Evolutionary conservation across 371 early-diverging fungal genomes (phyloP).

Genomic region (Capillidium rhysosporum): DNA sequence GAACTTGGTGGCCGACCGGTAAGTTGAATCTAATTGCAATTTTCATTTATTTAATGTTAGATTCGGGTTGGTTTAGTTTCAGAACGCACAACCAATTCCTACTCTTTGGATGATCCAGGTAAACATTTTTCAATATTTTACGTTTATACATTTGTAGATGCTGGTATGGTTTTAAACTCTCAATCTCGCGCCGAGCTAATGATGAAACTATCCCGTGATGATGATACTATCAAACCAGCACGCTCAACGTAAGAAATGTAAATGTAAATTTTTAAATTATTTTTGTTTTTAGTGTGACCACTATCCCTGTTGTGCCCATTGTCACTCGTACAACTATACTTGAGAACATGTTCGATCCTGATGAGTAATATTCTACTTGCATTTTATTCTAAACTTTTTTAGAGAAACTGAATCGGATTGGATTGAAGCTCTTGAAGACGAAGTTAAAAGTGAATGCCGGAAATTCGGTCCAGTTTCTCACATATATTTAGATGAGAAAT

Average conservation of each 20-base stretch:
- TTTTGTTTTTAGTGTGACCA: neutral
- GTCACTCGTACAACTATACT: slow-evolving; percentile 31
- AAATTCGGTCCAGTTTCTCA: slow-evolving; percentile 60
- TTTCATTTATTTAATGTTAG: slow-evolving; percentile 16
- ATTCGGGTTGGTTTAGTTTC: slow-evolving; percentile 64
- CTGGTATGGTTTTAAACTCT: slow-evolving; percentile 45
- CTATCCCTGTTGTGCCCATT: slow-evolving; percentile 11
- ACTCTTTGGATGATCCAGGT: slow-evolving; percentile 26
- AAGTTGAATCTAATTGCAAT: slow-evolving; percentile 9
- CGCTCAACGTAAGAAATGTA: neutral
- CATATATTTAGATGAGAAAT: slow-evolving; percentile 47
- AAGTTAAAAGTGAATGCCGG: slow-evolving; percentile 62
- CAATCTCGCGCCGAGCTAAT: slow-evolving; percentile 65
- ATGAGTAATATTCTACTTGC: slow-evolving; percentile 35
- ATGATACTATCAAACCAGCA: slow-evolving; percentile 10
- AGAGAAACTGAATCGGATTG: slow-evolving; percentile 75
- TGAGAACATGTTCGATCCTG: slow-evolving; percentile 84
- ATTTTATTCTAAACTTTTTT: slow-evolving; percentile 2
- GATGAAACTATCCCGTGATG: slow-evolving; percentile 53
- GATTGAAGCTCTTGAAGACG: slow-evolving; percentile 71
- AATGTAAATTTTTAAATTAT: neutral
- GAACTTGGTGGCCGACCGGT: slow-evolving; percentile 52
- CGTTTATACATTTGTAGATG: slow-evolving; percentile 21
- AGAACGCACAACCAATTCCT: slow-evolving; percentile 21
- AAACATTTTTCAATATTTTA: neutral